Evolutionary conservation across 148 eudicot genomes (phyloP), one percentile per base, ranked within the genome.

Genomic region (Rhododendron henanense): DNA sequence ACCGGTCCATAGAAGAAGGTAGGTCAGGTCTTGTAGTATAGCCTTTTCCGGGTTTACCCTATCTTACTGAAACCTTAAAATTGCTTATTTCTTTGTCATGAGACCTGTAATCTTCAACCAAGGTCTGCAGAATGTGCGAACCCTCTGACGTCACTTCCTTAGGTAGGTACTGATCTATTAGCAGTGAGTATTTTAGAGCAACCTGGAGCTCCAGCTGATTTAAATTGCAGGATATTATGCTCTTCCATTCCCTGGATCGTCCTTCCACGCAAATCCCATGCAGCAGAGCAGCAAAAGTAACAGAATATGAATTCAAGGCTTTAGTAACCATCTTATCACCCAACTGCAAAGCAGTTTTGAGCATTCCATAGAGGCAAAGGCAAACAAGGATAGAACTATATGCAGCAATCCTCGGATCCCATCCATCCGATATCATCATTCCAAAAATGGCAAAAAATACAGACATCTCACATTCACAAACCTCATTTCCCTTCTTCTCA

Each of bases 251-350:
- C 51, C 84, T 88, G 45, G 91, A 87, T 84, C 79, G 93, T 75
- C 98, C 98, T 87, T 92, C 96, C 83, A 93, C 85, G 89, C 94
- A 97, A 83, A 93, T 82, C 79, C 98, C 94, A 88, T 92, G 95
- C 35, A 97, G 91, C 83, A 95, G 84, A 45, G 94, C 95, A 82
- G 92, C 88, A 81, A 97, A 92, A 81, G 89, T 65, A 79, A 94
- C 92, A 69, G 98, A 91, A 85, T 91, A 90, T 7, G 89, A 91
- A 86, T 85, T 82, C 50, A 88, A 83, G n/a, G 92, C 90, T 90
- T 88, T 91, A 28, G 77, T 91, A 81, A 76, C 85, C 86, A 91
- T 69, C 88, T 92, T 95, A 85, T 91, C 90, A 76, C 82, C 89
- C 81, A 96, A 86, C 86, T 89, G 90, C 89, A 95, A 85, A 69